Evolutionary conservation across 2,329 filamentous ascomycete species (phyloP).

Genomic region (Microcyclosporella mali): DNA sequence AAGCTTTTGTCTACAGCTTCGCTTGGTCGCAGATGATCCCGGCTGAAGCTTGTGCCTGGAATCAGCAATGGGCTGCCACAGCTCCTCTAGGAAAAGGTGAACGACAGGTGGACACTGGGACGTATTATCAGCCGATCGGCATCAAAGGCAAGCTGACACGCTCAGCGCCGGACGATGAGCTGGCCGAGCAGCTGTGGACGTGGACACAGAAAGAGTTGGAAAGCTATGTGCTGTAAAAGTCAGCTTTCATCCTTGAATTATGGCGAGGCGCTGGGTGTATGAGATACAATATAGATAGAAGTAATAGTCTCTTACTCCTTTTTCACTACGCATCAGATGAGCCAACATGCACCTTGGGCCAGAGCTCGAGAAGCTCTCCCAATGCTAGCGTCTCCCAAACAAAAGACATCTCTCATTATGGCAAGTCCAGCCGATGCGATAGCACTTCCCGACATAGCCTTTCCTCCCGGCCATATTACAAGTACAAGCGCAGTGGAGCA

Average conservation of each 20-base stretch:
- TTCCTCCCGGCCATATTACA: no score
- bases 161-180: conserved; percentile 20
- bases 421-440: no score
- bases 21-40: conserved; percentile 13
- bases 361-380: no score
- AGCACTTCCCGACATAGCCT: no score
- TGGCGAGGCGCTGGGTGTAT: background rate
- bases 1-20: conserved; percentile 10
- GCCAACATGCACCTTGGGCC: no score
- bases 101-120: conserved; percentile 11
- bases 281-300: no score
- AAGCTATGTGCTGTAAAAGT: conserved; percentile 5
- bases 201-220: conserved; percentile 29
- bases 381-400: no score
- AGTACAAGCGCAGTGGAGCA: no score
- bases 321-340: background rate
- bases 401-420: no score
- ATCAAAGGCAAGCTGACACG: conserved; percentile 18
- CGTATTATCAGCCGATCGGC: conserved; percentile 41
- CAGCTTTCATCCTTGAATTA: background rate
- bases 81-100: conserved; percentile 30
- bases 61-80: conserved; percentile 40
- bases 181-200: conserved; percentile 31
- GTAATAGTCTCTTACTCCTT: no score
- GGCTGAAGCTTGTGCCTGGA: conserved; percentile 33